These are phyloP conservation scores for Brassica nigra DNA, from an alignment of 345 rosid genomes.

Conservation along the genomic window DNA sequence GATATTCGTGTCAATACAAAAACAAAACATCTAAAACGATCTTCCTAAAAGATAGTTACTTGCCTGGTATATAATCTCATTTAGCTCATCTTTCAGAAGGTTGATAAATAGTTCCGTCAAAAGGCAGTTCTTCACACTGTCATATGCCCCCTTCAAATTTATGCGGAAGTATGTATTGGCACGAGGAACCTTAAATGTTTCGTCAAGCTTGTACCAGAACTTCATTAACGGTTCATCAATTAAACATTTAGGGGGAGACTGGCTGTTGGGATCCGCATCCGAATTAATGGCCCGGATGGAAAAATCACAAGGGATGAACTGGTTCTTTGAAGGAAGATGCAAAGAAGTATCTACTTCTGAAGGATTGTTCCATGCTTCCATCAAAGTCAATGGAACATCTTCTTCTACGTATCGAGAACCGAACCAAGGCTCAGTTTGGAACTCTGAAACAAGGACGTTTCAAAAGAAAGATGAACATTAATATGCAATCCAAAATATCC, in stretches of 20 bases:
- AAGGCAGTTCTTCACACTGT: constrained; percentile 64
- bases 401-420: constrained; percentile 75
- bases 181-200: constrained; percentile 81
- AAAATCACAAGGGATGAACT: constrained; percentile 85
- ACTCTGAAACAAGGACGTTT: constrained; percentile 52
- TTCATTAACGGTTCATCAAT: constrained; percentile 77
- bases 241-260: constrained; percentile 64
- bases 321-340: constrained; percentile 80
- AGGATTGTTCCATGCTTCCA: constrained; percentile 81
- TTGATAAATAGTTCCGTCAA: constrained; percentile 77
- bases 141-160: constrained; percentile 80
- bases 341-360: constrained; percentile 64
- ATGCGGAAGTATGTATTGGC: constrained; percentile 82
- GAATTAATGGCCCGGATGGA: constrained; percentile 56
- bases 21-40: constrained; percentile 22
- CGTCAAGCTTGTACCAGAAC: constrained; percentile 95
- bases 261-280: constrained; percentile 35
- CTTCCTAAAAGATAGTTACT: constrained; percentile 22
- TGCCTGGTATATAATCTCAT: constrained; percentile 93
- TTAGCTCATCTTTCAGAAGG: constrained; percentile 93
- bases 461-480: constrained; percentile 12
- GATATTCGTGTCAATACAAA: constrained; percentile 19
- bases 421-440: constrained; percentile 84
- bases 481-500: constrained; percentile 8
- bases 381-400: constrained; percentile 62